phyloP scores from a whole-genome alignment of 2,329 filamentous ascomycete species.

The Penicillium oxalicum region DNA sequence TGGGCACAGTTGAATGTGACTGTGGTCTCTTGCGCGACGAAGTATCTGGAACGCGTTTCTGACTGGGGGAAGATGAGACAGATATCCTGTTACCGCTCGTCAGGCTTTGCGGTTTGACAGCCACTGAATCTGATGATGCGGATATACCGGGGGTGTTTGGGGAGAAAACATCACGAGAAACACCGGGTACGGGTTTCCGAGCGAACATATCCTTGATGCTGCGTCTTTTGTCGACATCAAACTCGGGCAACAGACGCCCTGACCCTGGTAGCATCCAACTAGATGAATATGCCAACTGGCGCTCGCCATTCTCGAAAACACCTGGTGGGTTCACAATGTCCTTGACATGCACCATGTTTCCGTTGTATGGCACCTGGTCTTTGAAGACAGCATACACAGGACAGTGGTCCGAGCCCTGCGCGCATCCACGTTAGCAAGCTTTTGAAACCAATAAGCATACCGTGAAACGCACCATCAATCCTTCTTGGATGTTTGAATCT shows the following conservation, averaged over 20 bases:
- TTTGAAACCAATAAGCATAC: background rate
- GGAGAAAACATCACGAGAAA: background rate
- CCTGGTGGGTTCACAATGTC: slow-evolving; percentile 75
- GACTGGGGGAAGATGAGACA: background rate
- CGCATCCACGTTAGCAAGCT: slow-evolving; percentile 15
- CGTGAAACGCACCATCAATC: slow-evolving; percentile 55
- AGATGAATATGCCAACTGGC: slow-evolving; percentile 59
- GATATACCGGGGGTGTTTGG: slow-evolving; percentile 15
- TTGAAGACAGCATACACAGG: slow-evolving; percentile 76
- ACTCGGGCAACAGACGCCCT: slow-evolving; percentile 79
- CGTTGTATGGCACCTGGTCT: slow-evolving; percentile 52
- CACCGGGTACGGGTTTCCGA: slow-evolving; percentile 43
- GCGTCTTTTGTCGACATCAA: slow-evolving; percentile 61
- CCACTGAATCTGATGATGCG: background rate
- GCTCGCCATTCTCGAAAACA: slow-evolving; percentile 62
- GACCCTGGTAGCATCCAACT: slow-evolving; percentile 67
- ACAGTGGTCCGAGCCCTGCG: slow-evolving; percentile 83
- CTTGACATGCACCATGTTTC: slow-evolving; percentile 48
- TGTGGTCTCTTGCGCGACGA: slow-evolving; percentile 37
- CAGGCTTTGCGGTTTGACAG: slow-evolving; percentile 1
- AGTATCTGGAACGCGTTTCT: slow-evolving; percentile 9
- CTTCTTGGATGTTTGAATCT: slow-evolving; percentile 83
- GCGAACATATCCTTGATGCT: slow-evolving; percentile 93
- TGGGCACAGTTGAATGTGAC: slow-evolving; percentile 23
- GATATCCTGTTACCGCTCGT: background rate